Evolutionary conservation across 805 yeast species (phyloP), one percentile per base, ranked within the genome.

Genomic region (Wickerhamiella occidentalis): DNA sequence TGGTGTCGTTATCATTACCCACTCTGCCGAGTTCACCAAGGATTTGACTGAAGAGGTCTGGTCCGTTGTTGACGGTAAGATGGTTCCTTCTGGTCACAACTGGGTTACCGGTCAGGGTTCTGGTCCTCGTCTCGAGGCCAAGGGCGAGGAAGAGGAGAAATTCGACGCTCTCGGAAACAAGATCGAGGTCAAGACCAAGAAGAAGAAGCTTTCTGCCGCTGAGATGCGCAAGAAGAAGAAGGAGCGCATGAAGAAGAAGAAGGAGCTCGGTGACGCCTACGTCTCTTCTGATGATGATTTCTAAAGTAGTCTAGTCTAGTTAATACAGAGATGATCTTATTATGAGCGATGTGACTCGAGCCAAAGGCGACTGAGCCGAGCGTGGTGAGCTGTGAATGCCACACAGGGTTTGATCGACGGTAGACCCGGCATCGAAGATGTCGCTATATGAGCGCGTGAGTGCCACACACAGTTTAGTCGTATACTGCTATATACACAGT

Each of bases 191-290:
- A 85, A 77, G 71, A 85, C 87, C 84, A 92, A 92, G 94, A 88
- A 84, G 82, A 78, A 79, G 74, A 92, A 92, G 85, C 79, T 92
- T 69, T 85, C 96, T 62, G 87, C 97, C 70, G 96, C 98, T 61
- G 99, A 92, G 75, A 78, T 90, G 72, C 86, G 99, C 82, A 92
- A 92, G 96, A 92, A 92, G 96, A 92, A 92, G 96, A 92, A 92
- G 95, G 98, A 92, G 78, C 87, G 99, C 82, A 88, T 92, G 97
- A 86, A 84, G 84, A 92, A 90, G 94, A 92, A 90, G 96, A 92
- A 92, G 94, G 95, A 83, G 74, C 73, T 88, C 70, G 97, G 97
- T 79, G 98, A 92, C 70, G 97, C 92, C 73, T 94, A 92, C 72
- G 96, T 87, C 62, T 90, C 97, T 58, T 92, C 95, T 64, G 96